Evolutionary conservation across 345 rosid species (phyloP), one percentile per base, ranked within the genome.

Genomic region (Combretum micranthum): DNA sequence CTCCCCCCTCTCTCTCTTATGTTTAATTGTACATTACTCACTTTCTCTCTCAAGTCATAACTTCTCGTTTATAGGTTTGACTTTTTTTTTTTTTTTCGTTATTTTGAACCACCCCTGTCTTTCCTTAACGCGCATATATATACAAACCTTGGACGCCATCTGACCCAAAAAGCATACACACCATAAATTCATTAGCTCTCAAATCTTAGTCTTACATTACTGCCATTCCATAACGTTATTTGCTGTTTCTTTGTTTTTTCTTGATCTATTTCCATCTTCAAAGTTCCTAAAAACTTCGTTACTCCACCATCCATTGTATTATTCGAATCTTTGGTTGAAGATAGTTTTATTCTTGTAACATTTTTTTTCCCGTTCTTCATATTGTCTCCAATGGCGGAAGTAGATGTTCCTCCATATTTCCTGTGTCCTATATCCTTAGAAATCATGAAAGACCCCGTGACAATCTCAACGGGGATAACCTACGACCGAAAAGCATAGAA

Each of bases 361-460:
- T 55, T 20, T 55, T 20, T 11, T 20, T 39, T 55, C 15, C 20
- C 11, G 20, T 56, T 19, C 20, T 4, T 17, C 42, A 19, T 19
- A 26, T 17, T 44, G 26, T 32, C 39, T 7, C 42, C 25, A 19
- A 45, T 50, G 62, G 62, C 19, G 0, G 71, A 67, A 20, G 53
- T 67, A 13, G 61, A 67, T 4, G 65, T 61, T 2, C 71, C 71
- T 14, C 48, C 57, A 1, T 67, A 22, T 47, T 67, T 49, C 53
- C 15, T 60, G 9, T 67, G 66, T 47, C 71, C 71, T 1, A 67
- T 67, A 20, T 67, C 71, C 0, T 65, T 67, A 10, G 56, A 50
- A 56, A 67, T 60, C 52, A 60, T 67, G 71, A 60, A 39, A 45
- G 71, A 67, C 44, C 71, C 71, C 2, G 71, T 67, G 21, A 61